Evolutionary conservation across 2,329 filamentous ascomycete genomes (phyloP), one percentile per base, ranked within the genome.

Genomic region (Xylaria sp.): DNA sequence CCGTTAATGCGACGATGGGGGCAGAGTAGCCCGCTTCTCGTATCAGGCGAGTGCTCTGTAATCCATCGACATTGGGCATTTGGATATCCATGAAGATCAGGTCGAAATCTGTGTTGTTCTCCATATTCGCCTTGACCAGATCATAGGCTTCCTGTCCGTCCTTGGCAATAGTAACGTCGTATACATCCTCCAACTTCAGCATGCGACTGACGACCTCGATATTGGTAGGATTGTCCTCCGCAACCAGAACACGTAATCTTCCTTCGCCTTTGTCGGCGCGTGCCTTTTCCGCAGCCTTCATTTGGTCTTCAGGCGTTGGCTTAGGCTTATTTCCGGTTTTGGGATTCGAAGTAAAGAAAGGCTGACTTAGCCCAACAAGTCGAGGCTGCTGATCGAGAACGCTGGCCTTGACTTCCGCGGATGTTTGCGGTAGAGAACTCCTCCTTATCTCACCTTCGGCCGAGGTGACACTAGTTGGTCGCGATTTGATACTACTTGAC

Each of bases 71-170:
- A 71, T 96, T 97, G 3, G 94, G 94, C 94, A 98, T 98, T 81
- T 93, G 93, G 8, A 97, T 91, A 75, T 98, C 94, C 94, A 97
- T 98, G 77, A 97, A 96, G 71, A 98, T 95, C 29, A 98, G 85
- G 73, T 97, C 93, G 77, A 95, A 97, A 2, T 87, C 87, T 63
- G 87, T 85, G 61, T 90, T 87, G 32, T 86, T 87, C 59, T 90
- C 88, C 92, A 97, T 96, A 71, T 90, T 92, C 18, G 89, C 89
- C 78, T 93, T 94, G 72, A 97, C 94, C 32, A 92, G 84, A 70
- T 97, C 93, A 68, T 94, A 93, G 0, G 94, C 94, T 80, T 97
- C 93, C 79, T 97, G 92, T 0, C 92, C 92, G 75, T 93, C 91
- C 77, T 93, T 93, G 61, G 94, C 94, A 60, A 97, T 91, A 0